Conservation (phyloP, 176 grass and related monocot species). For the Avena insularis region DNA sequence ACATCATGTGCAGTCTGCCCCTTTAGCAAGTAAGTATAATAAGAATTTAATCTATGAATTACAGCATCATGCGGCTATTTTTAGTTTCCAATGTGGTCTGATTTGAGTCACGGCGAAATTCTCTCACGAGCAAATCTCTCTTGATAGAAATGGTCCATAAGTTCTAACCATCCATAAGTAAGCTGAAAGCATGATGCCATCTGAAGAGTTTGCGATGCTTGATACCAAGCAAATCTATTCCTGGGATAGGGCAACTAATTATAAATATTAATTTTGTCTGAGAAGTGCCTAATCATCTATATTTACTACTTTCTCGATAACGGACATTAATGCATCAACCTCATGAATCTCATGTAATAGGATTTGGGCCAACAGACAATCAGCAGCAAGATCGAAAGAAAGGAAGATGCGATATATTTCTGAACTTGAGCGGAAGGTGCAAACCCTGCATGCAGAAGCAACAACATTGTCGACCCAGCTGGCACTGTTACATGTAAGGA, state of each 20-base stretch:
- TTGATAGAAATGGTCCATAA: neutral
- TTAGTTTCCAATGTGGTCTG: neutral
- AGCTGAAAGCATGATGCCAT: neutral
- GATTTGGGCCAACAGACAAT: conserved; percentile 55
- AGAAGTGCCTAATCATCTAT: neutral
- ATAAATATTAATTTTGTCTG: neutral
- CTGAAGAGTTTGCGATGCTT: neutral
- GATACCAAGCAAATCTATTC: neutral
- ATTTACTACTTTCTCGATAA: neutral
- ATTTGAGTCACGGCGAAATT: neutral
- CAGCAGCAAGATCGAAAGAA: conserved; percentile 58
- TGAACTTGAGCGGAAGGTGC: conserved; percentile 57
- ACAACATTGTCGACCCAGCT: conserved; percentile 51
- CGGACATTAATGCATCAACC: too few species aligned
- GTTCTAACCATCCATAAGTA: too few species aligned
- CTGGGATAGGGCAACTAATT: neutral
- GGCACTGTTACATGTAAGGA: conserved; percentile 40
- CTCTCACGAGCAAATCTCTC: neutral
- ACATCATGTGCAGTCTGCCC: neutral
- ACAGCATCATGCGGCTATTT: neutral
- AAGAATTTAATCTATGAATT: too few species aligned
- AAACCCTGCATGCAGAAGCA: conserved; percentile 45
- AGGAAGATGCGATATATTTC: conserved; percentile 52
- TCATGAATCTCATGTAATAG: conserved; percentile 22
- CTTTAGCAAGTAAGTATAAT: neutral